phyloP scores from a whole-genome alignment of 2,329 filamentous ascomycete genomes.

The Tympanopsis confertula region DNA sequence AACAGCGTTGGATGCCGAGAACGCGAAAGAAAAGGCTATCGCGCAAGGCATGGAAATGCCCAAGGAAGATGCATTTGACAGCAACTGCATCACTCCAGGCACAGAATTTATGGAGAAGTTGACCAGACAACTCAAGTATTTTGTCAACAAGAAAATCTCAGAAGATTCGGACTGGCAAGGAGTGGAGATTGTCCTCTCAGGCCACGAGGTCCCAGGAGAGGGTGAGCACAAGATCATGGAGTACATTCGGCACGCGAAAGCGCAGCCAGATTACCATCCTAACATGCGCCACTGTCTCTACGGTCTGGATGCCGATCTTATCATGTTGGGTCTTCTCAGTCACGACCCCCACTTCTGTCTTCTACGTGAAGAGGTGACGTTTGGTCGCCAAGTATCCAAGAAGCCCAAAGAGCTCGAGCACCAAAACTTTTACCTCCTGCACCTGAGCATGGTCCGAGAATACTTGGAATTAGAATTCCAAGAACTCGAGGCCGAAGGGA shows the following conservation, averaged over 20 bases:
- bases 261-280: slow-evolving; percentile 80
- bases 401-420: slow-evolving; percentile 96
- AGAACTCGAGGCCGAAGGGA: slow-evolving; percentile 66
- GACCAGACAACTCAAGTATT: slow-evolving; percentile 89
- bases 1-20: slow-evolving; percentile 82
- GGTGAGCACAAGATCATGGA: slow-evolving; percentile 99
- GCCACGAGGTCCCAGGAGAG: slow-evolving; percentile 94
- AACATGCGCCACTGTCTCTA: slow-evolving; percentile 96
- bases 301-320: slow-evolving; percentile 90
- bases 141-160: slow-evolving; percentile 96
- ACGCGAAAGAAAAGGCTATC: slow-evolving; percentile 83
- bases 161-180: slow-evolving; percentile 97
- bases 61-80: slow-evolving; percentile 91
- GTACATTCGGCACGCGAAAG: slow-evolving; percentile 95
- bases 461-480: slow-evolving; percentile 96
- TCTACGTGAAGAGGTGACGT: slow-evolving; percentile 92
- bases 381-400: slow-evolving; percentile 67
- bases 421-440: slow-evolving; percentile 95
- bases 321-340: slow-evolving; percentile 94
- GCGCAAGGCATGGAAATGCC: slow-evolving; percentile 82
- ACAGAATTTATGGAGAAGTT: slow-evolving; percentile 97
- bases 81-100: slow-evolving; percentile 95
- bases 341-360: slow-evolving; percentile 98
- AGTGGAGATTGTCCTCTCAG: slow-evolving; percentile 88
- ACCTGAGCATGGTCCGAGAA: slow-evolving; percentile 93